A percentile compares a stretch with the other conserved stretches of the same genome.
Evolutionary conservation across 2,329 filamentous ascomycete genomes (phyloP).

Genomic region (Cordyceps sp.): DNA sequence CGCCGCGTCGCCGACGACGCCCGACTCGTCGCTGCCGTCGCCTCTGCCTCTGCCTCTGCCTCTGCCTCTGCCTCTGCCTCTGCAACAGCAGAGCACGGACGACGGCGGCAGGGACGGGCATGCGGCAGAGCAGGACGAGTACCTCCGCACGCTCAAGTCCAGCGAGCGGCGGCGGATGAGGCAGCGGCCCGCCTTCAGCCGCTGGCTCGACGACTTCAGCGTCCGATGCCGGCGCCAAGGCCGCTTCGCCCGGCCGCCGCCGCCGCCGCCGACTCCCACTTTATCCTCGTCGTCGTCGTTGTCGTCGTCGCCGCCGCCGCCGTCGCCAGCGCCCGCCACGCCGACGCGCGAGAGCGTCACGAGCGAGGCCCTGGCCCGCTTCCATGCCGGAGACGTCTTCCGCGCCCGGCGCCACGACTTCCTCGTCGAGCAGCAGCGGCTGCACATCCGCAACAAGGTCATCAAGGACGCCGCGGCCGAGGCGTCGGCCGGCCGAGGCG

Average conservation of each 20-base stretch:
- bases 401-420: slow-evolving; percentile 22
- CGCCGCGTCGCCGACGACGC: slow-evolving; percentile 1
- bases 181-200: slow-evolving; percentile 37
- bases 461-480: slow-evolving; percentile 22
- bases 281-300: too few relatives aligned
- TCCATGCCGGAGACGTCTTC: slow-evolving; percentile 29
- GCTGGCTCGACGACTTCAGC: slow-evolving; percentile 49
- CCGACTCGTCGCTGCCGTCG: too few relatives aligned
- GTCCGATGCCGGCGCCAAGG: slow-evolving; percentile 28
- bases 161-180: slow-evolving; percentile 38
- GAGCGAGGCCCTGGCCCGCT: slow-evolving; percentile 33
- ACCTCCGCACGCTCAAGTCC: too few relatives aligned
- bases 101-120: slow-evolving; percentile 28
- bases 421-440: slow-evolving; percentile 19
- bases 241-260: slow-evolving; percentile 12
- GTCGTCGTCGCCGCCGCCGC: slow-evolving; percentile 21
- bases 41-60: too few relatives aligned
- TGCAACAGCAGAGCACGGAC: slow-evolving; percentile 6
- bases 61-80: too few relatives aligned
- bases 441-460: slow-evolving; percentile 27
- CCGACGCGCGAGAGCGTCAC: slow-evolving; percentile 30
- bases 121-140: too few relatives aligned
- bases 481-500: slow-evolving; percentile 4
- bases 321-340: slow-evolving; percentile 11
- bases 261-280: too few relatives aligned